A percentile compares a stretch with the other conserved stretches of the same genome.
phyloP scores from a whole-genome alignment of 768 basidiomycete species.

The Naganishia kalamii region DNA sequence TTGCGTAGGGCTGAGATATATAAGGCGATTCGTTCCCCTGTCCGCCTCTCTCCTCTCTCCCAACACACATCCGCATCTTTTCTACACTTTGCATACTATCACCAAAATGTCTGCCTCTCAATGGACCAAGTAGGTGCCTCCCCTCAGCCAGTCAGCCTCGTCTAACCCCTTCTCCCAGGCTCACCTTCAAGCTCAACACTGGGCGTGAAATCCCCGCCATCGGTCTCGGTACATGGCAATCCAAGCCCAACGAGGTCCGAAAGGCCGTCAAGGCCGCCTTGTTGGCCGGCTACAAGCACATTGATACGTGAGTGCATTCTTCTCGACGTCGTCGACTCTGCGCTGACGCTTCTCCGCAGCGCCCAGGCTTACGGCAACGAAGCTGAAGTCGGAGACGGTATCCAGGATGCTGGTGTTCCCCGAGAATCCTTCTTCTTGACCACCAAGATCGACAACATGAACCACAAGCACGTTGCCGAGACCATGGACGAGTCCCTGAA shows the following conservation, averaged over 20 bases:
- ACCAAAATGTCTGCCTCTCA: slow-evolving; percentile 13
- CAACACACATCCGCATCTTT: neutral
- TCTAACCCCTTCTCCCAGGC: slow-evolving; percentile 1
- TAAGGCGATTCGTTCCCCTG: neutral
- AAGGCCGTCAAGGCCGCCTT: slow-evolving; percentile 69
- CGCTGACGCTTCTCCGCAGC: slow-evolving; percentile 4
- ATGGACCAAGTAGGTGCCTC: slow-evolving; percentile 12
- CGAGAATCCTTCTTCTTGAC: slow-evolving; percentile 74
- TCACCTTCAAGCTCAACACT: slow-evolving; percentile 43
- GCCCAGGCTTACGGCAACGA: slow-evolving; percentile 56
- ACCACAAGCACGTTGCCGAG: slow-evolving; percentile 24
- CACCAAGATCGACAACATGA: slow-evolving; percentile 42
- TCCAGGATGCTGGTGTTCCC: slow-evolving; percentile 66
- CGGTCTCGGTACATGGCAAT: slow-evolving; percentile 54
- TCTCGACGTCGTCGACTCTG: slow-evolving; percentile 3
- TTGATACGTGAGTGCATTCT: slow-evolving; percentile 43
- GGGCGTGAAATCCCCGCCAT: slow-evolving; percentile 65
- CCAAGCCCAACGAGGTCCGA: slow-evolving; percentile 61
- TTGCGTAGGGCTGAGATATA: neutral
- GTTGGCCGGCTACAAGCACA: slow-evolving; percentile 62
- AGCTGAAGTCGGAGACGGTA: slow-evolving; percentile 72
- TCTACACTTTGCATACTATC: neutral
- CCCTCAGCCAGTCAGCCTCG: neutral
- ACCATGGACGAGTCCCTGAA: slow-evolving; percentile 47
- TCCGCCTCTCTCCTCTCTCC: neutral